phyloP scores from a whole-genome alignment of 2,329 filamentous ascomycete genomes.

The Neofusicoccum umdonicola region DNA sequence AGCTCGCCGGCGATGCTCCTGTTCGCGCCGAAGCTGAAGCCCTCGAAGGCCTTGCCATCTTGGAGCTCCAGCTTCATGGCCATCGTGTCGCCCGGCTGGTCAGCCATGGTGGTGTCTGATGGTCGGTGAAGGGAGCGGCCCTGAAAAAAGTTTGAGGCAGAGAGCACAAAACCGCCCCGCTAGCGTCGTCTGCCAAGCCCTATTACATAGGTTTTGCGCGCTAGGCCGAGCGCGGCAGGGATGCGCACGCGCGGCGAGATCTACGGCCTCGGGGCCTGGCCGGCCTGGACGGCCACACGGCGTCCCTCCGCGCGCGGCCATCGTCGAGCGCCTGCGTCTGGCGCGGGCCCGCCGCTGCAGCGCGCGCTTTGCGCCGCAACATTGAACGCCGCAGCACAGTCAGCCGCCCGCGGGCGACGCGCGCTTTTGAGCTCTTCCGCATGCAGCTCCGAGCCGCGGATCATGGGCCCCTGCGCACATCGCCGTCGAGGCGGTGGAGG shows the following conservation, averaged over 20 bases:
- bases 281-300: too few species aligned
- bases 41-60: constrained; percentile 87
- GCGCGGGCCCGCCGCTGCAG: too few species aligned
- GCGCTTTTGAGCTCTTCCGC: not conserved
- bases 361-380: too few species aligned
- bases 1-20: constrained; percentile 95
- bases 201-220: too few species aligned
- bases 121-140: not conserved
- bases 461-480: constrained; percentile 7
- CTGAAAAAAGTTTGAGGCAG: not conserved
- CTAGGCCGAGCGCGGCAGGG: too few species aligned
- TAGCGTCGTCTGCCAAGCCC: too few species aligned
- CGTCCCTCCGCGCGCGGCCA: not conserved
- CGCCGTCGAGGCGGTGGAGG: constrained; percentile 12
- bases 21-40: constrained; percentile 92
- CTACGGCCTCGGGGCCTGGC: too few species aligned
- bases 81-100: constrained; percentile 6
- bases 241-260: too few species aligned
- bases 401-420: not conserved
- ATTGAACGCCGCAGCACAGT: too few species aligned
- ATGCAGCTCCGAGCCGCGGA: not conserved
- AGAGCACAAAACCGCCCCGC: too few species aligned
- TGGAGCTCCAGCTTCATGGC: constrained; percentile 82
- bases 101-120: constrained; percentile 15
- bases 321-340: too few species aligned